Conservation (phyloP, 1,139 yeast species). For the Pneumocystis jirovecii region DNA sequence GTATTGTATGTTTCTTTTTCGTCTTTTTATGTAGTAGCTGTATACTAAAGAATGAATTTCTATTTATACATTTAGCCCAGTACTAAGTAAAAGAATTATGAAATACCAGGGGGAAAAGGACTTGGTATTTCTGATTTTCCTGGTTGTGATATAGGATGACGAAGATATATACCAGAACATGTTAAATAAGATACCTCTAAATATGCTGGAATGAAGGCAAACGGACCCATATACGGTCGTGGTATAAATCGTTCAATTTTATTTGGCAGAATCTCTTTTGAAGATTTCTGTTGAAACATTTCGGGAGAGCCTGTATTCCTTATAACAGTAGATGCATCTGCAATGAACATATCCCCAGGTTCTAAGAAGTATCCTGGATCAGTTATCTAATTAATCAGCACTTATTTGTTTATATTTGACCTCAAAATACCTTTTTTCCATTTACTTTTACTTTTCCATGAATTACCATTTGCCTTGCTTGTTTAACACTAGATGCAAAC, state of each 20-base stretch:
- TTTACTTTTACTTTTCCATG: conserved; percentile 77
- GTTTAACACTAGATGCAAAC: conserved; percentile 89
- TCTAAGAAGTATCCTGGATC: conserved; percentile 68
- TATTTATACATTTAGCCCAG: not conserved
- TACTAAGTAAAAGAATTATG: not conserved
- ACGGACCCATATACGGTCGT: conserved; percentile 82
- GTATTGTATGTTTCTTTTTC: conserved; percentile 5
- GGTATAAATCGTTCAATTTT: conserved; percentile 34
- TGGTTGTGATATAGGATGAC: conserved; percentile 95
- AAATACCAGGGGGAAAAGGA: conserved; percentile 51
- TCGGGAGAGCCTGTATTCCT: conserved; percentile 26
- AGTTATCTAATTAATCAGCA: conserved; percentile 30
- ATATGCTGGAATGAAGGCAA: conserved; percentile 83
- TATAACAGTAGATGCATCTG: conserved; percentile 72
- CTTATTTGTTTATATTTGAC: not conserved
- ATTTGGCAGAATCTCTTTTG: not conserved
- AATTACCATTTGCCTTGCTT: conserved; percentile 76
- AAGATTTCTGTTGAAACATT: conserved; percentile 7
- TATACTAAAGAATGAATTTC: conserved; percentile 83
- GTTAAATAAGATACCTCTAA: conserved; percentile 78
- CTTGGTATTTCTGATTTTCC: conserved; percentile 92
- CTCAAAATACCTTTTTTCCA: conserved; percentile 32
- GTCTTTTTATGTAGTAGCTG: conserved; percentile 72
- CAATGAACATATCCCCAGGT: conserved; percentile 78
- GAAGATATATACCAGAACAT: conserved; percentile 85